Percentiles rank a stretch among this genome's conserved stretches.
Conservation (phyloP, 805 yeast genomes). For the Zygosaccharomyces kombuchaensis region DNA sequence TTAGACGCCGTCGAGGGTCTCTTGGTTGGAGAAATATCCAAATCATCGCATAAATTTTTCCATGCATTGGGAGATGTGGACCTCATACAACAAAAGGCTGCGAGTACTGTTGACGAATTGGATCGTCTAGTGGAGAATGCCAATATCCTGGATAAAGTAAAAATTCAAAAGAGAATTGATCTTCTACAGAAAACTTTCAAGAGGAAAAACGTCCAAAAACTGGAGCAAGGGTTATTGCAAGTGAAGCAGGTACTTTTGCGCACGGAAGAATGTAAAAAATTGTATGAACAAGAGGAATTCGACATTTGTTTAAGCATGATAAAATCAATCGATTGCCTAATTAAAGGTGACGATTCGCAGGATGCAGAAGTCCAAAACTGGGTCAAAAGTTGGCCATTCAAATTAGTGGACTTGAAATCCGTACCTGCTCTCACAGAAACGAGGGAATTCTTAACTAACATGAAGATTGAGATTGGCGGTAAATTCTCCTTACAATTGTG, state of each 20-base stretch:
- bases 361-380: conserved; percentile 29
- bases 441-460: conserved; percentile 47
- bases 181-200: conserved; percentile 48
- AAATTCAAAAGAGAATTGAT: conserved; percentile 48
- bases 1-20: conserved; percentile 81
- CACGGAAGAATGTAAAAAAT: conserved; percentile 37
- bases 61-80: conserved; percentile 77
- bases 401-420: conserved; percentile 30
- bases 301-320: conserved; percentile 55
- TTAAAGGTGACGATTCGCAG: conserved; percentile 47
- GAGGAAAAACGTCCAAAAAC: conserved; percentile 52
- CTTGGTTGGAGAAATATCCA: conserved; percentile 75
- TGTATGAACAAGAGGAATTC: conserved; percentile 39
- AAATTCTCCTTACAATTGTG: conserved; percentile 59
- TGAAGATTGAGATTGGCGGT: conserved; percentile 64
- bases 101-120: conserved; percentile 46
- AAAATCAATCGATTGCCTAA: conserved; percentile 51
- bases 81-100: conserved; percentile 53
- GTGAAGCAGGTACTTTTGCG: conserved; percentile 43
- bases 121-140: conserved; percentile 45
- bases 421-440: conserved; percentile 36
- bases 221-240: conserved; percentile 58
- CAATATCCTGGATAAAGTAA: conserved; percentile 42
- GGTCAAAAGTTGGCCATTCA: conserved; percentile 41
- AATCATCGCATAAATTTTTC: conserved; percentile 80